Base-by-base conservation (phyloP, 768 basidiomycete species). In the Hygrophoropsis aurantiaca region DNA sequence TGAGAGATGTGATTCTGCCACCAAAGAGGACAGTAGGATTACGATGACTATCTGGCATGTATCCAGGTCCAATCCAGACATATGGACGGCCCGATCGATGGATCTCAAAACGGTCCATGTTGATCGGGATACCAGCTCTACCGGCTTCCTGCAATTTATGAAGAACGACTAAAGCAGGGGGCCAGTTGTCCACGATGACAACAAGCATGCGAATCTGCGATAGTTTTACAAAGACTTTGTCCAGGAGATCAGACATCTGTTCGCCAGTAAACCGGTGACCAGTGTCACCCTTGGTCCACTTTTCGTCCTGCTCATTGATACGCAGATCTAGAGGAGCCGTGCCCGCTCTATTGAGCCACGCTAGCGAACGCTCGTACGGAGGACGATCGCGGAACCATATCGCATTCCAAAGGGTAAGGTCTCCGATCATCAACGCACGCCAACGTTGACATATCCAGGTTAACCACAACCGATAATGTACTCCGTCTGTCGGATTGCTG, bases 41-140 rank as follows among this genome's bases (percentile, higher is more conserved):
- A 18, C 54, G 53, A 43, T 72, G 59, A 51, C 61, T 62, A 33
- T 55, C 54, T 16, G 67, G 65, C 35, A 70, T 59, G 54, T 70
- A 76, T 10, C 64, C 74, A 6, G 64, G 62, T 9, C 77, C 78
- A 19, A 72, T 54, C 66, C 76, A 76, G 15, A 73, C 51, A 47
- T 73, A 77, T 32, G 76, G 74, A 23, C 62, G 49, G 4, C 79
- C 80, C 11, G 69, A 66, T 25, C 84, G 79, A 61, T 85, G 84
- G 21, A 90, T 61, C 62, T 87, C 85, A 52, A 88, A 66, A 23
- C 79, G 79, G 52, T 83, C 74, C n/a, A 90, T 59, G 33, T 64
- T 67, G 50, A 78, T 69, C 15, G 73, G 64, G 21, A 57, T 50
- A 3, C 68, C 64, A 10, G 62, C 49, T 23, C 53, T 54, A 7